Conservation (phyloP, 2,329 filamentous ascomycete species). For the Tolypocladium capitatum region DNA sequence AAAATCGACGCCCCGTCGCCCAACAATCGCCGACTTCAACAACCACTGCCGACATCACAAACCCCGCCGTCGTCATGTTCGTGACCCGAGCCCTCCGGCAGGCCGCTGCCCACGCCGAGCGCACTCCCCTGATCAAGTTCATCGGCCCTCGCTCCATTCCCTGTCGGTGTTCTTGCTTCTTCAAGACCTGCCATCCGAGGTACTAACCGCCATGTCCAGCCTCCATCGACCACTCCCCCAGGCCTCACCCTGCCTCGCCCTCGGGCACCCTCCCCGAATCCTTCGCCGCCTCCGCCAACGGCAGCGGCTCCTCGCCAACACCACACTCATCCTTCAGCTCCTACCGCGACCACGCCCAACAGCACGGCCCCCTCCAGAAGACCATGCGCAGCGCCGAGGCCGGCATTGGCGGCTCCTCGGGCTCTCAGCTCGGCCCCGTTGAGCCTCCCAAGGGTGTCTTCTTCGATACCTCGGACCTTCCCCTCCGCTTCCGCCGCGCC, state of each 20-base stretch:
- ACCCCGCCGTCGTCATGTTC: conserved; percentile 29
- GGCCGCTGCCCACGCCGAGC: conserved; percentile 45
- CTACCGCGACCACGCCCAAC: conserved; percentile 66
- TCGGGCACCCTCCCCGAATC: conserved; percentile 45
- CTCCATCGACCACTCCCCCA: conserved; percentile 57
- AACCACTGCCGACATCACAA: neutral
- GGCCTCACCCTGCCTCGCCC: conserved; percentile 60
- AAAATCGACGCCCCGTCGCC: too few relatives aligned
- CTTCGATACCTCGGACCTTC: conserved; percentile 85
- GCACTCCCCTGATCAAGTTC: conserved; percentile 49
- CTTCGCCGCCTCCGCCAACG: conserved; percentile 24
- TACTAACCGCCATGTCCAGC: conserved; percentile 30
- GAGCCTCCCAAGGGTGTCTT: conserved; percentile 58
- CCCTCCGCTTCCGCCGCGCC: conserved; percentile 64
- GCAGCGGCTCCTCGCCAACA: conserved; percentile 17
- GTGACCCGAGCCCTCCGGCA: conserved; percentile 43
- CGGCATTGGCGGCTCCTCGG: conserved; percentile 49
- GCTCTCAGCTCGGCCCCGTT: conserved; percentile 60
- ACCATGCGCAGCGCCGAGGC: conserved; percentile 26
- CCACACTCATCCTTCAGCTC: conserved; percentile 53
- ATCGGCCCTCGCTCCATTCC: conserved; percentile 46
- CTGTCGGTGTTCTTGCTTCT: conserved; percentile 19
- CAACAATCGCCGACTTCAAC: too few relatives aligned
- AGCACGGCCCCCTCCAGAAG: conserved; percentile 62
- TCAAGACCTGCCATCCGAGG: too few relatives aligned